A percentile compares a stretch with the other conserved stretches of the same genome.
Evolutionary conservation across 768 basidiomycete species (phyloP).

Genomic region (Lactifluus echinatus): DNA sequence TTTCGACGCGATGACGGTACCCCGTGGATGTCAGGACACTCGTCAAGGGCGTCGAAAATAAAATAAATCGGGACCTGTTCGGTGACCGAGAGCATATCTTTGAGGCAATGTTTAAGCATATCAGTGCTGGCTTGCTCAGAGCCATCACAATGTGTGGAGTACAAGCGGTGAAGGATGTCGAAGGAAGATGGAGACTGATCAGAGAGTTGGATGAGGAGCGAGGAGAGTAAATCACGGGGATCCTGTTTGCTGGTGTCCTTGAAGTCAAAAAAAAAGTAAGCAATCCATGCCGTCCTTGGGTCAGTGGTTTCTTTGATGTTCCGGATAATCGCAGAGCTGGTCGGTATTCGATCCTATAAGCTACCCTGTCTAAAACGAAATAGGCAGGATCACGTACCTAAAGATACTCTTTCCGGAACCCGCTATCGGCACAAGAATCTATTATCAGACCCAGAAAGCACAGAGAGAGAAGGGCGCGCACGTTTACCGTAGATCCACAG

Average conservation of each 20-base stretch:
- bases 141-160: too few relatives aligned
- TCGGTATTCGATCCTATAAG: neutral
- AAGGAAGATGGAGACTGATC: neutral
- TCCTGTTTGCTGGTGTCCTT: too few relatives aligned
- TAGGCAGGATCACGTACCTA: neutral
- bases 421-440: too few relatives aligned
- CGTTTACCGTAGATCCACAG: conserved; percentile 4
- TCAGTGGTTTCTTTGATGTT: neutral
- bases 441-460: too few relatives aligned
- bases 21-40: too few relatives aligned
- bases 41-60: neutral
- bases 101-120: too few relatives aligned
- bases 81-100: too few relatives aligned
- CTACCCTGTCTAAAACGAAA: too few relatives aligned
- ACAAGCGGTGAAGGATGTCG: neutral
- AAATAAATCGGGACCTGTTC: too few relatives aligned
- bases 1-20: neutral
- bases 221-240: neutral
- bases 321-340: neutral
- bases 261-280: too few relatives aligned
- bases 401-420: conserved; percentile 6
- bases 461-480: too few relatives aligned
- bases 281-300: neutral
- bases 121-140: too few relatives aligned
- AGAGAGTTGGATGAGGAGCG: neutral